These are phyloP conservation scores for Orychophragmus violaceus DNA, from an alignment of 345 rosid genomes.

Conservation along the genomic window DNA sequence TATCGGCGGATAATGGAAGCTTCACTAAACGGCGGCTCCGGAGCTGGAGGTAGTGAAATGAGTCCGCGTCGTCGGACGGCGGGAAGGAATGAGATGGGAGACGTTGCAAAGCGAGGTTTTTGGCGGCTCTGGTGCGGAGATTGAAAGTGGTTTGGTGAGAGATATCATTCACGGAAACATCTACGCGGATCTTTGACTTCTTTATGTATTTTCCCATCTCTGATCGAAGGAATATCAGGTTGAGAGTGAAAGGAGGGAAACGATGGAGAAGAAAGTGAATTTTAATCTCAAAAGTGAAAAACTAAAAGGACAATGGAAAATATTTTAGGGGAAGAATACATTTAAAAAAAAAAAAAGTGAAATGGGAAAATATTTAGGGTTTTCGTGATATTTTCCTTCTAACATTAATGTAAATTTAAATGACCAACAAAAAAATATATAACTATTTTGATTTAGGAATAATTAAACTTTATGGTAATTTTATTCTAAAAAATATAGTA, in stretches of 20 bases:
- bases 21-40: constrained; percentile 55
- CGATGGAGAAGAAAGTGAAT: constrained; percentile 13
- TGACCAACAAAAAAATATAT: not conserved
- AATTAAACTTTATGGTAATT: too few relatives aligned
- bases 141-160: constrained; percentile 32
- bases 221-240: not conserved
- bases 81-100: constrained; percentile 26
- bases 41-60: constrained; percentile 61
- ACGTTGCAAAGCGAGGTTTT: constrained; percentile 51
- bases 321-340: not conserved
- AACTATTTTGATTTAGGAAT: too few relatives aligned
- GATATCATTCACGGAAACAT: constrained; percentile 33
- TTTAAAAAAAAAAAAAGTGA: not conserved
- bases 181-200: constrained; percentile 46
- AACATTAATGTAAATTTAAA: not conserved
- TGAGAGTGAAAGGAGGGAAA: constrained; percentile 26
- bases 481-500: not conserved
- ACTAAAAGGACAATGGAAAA: not conserved
- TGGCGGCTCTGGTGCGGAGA: constrained; percentile 55
- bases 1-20: constrained; percentile 11
- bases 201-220: constrained; percentile 66
- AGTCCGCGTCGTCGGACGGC: constrained; percentile 18
- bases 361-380: not conserved
- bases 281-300: constrained; percentile 9
- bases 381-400: not conserved